These are phyloP conservation scores for Boeremia exigua DNA, from an alignment of 2,329 filamentous ascomycete genomes.

Conservation along the genomic window DNA sequence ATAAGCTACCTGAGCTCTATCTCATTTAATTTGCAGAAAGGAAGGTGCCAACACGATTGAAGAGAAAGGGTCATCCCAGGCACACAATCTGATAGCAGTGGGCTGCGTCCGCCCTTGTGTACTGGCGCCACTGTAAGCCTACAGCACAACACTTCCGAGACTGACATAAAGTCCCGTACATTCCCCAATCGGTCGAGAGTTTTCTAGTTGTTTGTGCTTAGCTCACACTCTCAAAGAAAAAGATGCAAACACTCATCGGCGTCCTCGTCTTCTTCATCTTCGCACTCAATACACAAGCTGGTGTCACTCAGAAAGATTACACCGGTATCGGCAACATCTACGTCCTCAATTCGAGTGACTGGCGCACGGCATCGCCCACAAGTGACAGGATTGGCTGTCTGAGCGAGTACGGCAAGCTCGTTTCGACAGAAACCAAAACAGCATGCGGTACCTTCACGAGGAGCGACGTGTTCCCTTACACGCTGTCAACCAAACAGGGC, in stretches of 20 bases:
- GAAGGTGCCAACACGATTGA: neutral
- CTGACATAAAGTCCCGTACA: neutral
- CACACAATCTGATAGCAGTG: conserved; percentile 8
- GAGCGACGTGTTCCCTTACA: conserved; percentile 32
- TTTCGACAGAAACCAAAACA: conserved; percentile 12
- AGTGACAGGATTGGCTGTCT: conserved; percentile 39
- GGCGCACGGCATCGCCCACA: conserved; percentile 28
- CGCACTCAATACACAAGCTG: conserved; percentile 21
- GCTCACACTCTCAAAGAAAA: neutral
- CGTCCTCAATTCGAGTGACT: conserved; percentile 39
- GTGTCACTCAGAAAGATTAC: conserved; percentile 35
- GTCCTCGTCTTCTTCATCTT: conserved; percentile 13
- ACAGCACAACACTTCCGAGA: neutral
- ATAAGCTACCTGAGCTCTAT: neutral
- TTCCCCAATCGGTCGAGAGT: neutral
- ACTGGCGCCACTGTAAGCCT: neutral
- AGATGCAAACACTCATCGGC: conserved; percentile 17
- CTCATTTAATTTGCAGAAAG: conserved; percentile 1
- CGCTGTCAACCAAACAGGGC: conserved; percentile 32
- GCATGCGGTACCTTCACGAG: conserved; percentile 37
- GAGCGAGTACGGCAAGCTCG: conserved; percentile 30
- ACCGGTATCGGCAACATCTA: conserved; percentile 38
- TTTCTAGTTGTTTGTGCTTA: neutral
- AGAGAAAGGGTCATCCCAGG: neutral
- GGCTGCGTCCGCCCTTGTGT: conserved; percentile 8